Evolutionary conservation across 83 land plant species (phyloP).

Genomic region (Isoetes engelmannii): DNA sequence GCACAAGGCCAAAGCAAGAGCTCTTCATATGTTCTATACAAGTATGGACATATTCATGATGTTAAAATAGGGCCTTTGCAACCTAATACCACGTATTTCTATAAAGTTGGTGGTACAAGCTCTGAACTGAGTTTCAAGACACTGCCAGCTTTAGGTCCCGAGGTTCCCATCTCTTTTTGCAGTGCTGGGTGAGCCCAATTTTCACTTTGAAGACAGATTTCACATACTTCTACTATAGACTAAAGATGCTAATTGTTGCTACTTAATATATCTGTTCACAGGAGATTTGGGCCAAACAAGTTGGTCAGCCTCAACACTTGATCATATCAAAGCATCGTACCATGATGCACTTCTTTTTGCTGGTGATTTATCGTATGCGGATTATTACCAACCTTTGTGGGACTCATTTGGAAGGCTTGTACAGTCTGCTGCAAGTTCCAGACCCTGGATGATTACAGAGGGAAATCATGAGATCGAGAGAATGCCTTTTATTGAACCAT

Average conservation of each 20-base stretch:
- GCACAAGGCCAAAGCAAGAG: constrained; percentile 40
- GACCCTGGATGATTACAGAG: constrained; percentile 73
- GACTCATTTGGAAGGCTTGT: constrained; percentile 63
- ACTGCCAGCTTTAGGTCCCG: constrained; percentile 45
- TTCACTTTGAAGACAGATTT: not conserved
- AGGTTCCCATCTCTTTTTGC: constrained; percentile 74
- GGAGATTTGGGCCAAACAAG: constrained; percentile 89
- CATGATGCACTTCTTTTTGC: constrained; percentile 65
- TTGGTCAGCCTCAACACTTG: constrained; percentile 55
- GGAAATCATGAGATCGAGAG: constrained; percentile 79
- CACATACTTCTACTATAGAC: not conserved
- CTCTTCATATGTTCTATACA: constrained; percentile 45
- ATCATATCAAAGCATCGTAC: constrained; percentile 35
- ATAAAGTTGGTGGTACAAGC: constrained; percentile 52
- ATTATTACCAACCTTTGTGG: constrained; percentile 56
- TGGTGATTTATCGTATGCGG: constrained; percentile 87
- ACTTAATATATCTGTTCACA: constrained; percentile 3
- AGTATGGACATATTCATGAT: constrained; percentile 63
- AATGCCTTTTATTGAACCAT: constrained; percentile 37
- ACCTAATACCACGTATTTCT: constrained; percentile 44
- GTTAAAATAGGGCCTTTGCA: constrained; percentile 59
- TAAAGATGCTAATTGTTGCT: not conserved
- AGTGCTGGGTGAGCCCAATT: constrained; percentile 61
- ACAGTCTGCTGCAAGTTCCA: constrained; percentile 51
- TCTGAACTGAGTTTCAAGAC: constrained; percentile 53